Conservation (phyloP, 2,329 filamentous ascomycete genomes). For the Fusarium anthophilum region DNA sequence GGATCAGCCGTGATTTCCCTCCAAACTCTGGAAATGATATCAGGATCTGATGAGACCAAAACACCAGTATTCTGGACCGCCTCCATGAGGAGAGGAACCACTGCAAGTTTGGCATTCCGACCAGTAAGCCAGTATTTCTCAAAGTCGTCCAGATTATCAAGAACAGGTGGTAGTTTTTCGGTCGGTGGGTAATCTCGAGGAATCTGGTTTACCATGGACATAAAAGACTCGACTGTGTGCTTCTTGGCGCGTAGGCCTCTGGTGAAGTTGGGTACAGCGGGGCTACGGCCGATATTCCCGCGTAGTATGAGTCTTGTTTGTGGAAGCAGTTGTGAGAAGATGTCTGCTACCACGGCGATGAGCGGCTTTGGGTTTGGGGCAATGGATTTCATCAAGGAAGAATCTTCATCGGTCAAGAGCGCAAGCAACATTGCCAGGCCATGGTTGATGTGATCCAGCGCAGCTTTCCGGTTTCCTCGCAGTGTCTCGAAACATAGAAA, state of each 20-base stretch:
- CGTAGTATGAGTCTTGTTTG: conserved; percentile 28
- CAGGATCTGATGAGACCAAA: not conserved
- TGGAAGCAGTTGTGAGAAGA: conserved; percentile 21
- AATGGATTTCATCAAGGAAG: conserved; percentile 9
- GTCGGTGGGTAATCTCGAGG: conserved; percentile 2
- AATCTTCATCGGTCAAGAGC: conserved; percentile 41
- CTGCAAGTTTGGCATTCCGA: not conserved
- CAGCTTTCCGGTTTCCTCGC: conserved; percentile 44
- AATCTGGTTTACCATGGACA: conserved; percentile 12
- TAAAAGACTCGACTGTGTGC: conserved; percentile 32
- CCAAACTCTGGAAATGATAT: conserved; percentile 12
- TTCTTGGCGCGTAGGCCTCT: conserved; percentile 22
- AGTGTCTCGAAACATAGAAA: conserved; percentile 47
- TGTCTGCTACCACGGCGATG: conserved; percentile 21
- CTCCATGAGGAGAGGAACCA: conserved; percentile 26
- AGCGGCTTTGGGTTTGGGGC: conserved; percentile 37
- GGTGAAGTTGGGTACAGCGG: conserved; percentile 30
- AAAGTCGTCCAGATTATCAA: conserved; percentile 33
- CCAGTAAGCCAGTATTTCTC: conserved; percentile 24
- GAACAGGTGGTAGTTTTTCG: not conserved
- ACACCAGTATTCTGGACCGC: conserved; percentile 1
- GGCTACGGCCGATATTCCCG: conserved; percentile 9
- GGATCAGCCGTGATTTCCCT: conserved; percentile 1
- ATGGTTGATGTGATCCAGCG: conserved; percentile 50
- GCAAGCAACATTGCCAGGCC: conserved; percentile 47